phyloP scores from a whole-genome alignment of 495 filamentous ascomycete genomes.

The Lophiostoma macrostomum region DNA sequence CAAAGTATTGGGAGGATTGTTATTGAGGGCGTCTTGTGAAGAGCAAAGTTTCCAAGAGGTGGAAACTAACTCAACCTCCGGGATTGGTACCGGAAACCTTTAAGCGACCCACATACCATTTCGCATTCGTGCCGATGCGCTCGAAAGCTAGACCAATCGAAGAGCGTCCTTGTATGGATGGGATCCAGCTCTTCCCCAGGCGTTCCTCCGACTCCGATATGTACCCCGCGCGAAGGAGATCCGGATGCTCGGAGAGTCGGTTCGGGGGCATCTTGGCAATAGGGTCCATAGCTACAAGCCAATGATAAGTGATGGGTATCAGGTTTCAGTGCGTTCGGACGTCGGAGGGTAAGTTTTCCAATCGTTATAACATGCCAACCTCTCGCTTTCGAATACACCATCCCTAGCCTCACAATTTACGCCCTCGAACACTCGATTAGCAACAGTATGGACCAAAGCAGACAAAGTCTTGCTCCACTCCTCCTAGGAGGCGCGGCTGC shows the following conservation, averaged over 20 bases:
- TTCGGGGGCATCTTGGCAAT: neutral
- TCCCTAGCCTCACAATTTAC: neutral
- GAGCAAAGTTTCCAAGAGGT: too few relatives aligned
- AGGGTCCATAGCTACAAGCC: neutral
- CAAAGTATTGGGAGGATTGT: too few relatives aligned
- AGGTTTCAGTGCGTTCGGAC: too few relatives aligned
- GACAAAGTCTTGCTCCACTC: neutral
- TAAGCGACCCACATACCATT: too few relatives aligned
- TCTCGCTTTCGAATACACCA: neutral
- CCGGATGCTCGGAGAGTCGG: slow-evolving; percentile 25
- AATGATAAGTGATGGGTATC: neutral
- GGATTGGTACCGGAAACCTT: too few relatives aligned
- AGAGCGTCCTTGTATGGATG: too few relatives aligned
- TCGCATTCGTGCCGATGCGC: too few relatives aligned
- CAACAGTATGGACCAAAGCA: neutral
- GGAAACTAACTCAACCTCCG: too few relatives aligned
- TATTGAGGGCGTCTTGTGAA: too few relatives aligned
- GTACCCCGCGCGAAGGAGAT: slow-evolving; percentile 13
- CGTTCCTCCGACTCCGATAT: slow-evolving; percentile 9
- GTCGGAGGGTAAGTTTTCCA: too few relatives aligned
- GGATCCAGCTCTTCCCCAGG: too few relatives aligned
- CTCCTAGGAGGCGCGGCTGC: slow-evolving; percentile 5
- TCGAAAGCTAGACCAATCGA: too few relatives aligned
- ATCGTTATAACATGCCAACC: neutral
- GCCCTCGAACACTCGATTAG: neutral